Percentiles rank a stretch among this genome's conserved stretches.
Conservation (phyloP, 768 basidiomycete genomes). For the Rhodotorula sphaerocarpa region DNA sequence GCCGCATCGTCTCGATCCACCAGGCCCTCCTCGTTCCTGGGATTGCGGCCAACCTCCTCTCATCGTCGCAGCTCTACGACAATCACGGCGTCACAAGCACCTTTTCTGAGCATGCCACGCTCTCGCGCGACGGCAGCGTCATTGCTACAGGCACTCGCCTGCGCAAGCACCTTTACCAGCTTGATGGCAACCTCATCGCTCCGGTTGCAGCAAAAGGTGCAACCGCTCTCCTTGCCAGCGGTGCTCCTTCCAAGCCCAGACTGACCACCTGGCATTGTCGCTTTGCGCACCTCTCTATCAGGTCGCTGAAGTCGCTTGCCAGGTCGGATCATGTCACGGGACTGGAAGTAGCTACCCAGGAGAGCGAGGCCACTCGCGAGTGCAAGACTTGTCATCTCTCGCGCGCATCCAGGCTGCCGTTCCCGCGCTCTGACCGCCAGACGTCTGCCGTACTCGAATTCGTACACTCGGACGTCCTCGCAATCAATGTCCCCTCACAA, state of each 20-base stretch:
- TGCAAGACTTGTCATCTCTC: constrained; percentile 13
- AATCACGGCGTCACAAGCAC: not conserved
- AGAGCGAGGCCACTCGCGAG: no score
- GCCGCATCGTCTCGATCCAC: not conserved
- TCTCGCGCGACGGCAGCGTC: not conserved
- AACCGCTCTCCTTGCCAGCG: constrained; percentile 11
- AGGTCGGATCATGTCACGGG: not conserved
- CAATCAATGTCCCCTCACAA: not conserved
- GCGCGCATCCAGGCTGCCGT: not conserved
- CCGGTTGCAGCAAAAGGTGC: not conserved
- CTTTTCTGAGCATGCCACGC: not conserved
- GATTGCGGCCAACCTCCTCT: constrained; percentile 8
- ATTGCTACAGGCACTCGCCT: constrained; percentile 3
- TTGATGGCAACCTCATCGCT: not conserved
- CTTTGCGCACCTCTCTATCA: not conserved
- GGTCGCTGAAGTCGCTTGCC: not conserved
- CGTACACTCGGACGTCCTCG: constrained; percentile 1
- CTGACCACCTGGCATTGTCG: not conserved
- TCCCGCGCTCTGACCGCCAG: not conserved
- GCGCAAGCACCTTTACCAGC: not conserved
- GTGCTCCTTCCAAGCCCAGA: not conserved
- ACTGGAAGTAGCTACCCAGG: not conserved
- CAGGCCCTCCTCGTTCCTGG: constrained; percentile 8
- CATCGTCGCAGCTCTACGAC: not conserved
- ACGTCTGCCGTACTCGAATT: not conserved